Evolutionary conservation across 1,284 basidiomycete species (phyloP), one percentile per base, ranked within the genome.

Genomic region (Boletus mariae): DNA sequence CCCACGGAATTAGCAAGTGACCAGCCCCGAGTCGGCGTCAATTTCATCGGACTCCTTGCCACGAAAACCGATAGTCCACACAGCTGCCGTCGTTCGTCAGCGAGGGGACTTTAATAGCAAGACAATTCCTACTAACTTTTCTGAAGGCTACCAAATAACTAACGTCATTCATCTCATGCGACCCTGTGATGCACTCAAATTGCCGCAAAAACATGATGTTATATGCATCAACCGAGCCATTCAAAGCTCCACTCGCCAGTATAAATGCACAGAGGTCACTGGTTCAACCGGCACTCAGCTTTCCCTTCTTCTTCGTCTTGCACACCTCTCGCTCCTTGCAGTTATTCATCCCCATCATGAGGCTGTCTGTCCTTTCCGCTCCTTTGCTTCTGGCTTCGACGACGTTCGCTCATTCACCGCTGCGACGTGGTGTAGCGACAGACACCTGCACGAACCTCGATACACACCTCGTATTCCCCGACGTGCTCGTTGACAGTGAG

Each of bases 371-470:
- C 2, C 48, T 66, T 23, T 52, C 53, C 45, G 38, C 41, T 47
- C 59, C 61, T 51, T 51, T 67, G n/a, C 45, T 66, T 38, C 3
- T 59, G 15, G 55, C 47, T 38, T 59, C 59, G 6, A 28, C 54
- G 28, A 41, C 53, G 0, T 42, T 65, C 35, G 59, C 63, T 55
- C 56, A 47, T 47, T 52, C 61, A 28, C 51, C 53, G 5, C 51
- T 55, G 20, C 49, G n/a, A 47, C 52, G 57, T 26, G 42, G 49
- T 26, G 26, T 4, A 8, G 8, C 17, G 9, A 52, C 50, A 1
- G 61, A 60, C 40, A 45, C 41, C 13, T 66, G 65, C 11, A 57
- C 55, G 17, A 44, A 56, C 28, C 43, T 66, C 32, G 20, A 57
- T 23, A 43, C 29, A 1, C 47, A 58, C 17, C 54, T 67, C 4